These are phyloP conservation scores for Lupinus albus DNA, from an alignment of 306 rosid genomes.

Conservation along the genomic window DNA sequence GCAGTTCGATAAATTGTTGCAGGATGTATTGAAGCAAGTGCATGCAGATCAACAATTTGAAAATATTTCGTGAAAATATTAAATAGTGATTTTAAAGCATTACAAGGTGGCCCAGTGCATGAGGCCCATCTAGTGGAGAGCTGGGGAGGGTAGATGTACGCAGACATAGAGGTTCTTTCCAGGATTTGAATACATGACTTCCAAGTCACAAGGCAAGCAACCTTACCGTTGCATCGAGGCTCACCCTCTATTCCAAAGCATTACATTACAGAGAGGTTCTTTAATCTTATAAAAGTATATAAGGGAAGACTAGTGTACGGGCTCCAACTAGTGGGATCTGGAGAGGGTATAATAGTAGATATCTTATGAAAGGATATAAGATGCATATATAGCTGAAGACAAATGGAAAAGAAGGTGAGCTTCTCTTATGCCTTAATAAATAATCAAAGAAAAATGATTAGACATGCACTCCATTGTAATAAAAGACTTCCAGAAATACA, in stretches of 20 bases:
- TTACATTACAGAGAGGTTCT: not conserved
- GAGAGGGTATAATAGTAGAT: slow-evolving; percentile 12
- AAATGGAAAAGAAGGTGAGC: slow-evolving; percentile 15
- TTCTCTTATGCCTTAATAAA: not conserved
- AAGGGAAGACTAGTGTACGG: too few relatives aligned
- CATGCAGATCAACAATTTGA: slow-evolving; percentile 12
- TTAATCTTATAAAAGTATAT: slow-evolving; percentile 17
- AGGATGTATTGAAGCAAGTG: slow-evolving; percentile 16
- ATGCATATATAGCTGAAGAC: slow-evolving; percentile 23
- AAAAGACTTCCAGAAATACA: slow-evolving; percentile 33
- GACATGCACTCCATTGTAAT: slow-evolving; percentile 18
- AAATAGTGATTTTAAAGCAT: slow-evolving; percentile 30
- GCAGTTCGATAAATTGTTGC: slow-evolving; percentile 30
- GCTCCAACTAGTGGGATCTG: too few relatives aligned
- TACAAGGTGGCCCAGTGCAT: not conserved
- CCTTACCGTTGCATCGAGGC: too few relatives aligned
- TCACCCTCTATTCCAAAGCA: slow-evolving; percentile 3
- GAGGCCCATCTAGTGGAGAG: too few relatives aligned
- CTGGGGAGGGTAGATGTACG: too few relatives aligned
- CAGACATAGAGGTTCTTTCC: too few relatives aligned
- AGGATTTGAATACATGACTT: too few relatives aligned
- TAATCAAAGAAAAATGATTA: not conserved
- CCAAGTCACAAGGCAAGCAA: too few relatives aligned
- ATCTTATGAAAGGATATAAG: slow-evolving; percentile 21
- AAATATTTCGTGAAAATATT: slow-evolving; percentile 27